Percentiles rank a stretch among this genome's conserved stretches.
phyloP scores from a whole-genome alignment of 106 monocot genomes.

The Phalaenopsis equestris region DNA sequence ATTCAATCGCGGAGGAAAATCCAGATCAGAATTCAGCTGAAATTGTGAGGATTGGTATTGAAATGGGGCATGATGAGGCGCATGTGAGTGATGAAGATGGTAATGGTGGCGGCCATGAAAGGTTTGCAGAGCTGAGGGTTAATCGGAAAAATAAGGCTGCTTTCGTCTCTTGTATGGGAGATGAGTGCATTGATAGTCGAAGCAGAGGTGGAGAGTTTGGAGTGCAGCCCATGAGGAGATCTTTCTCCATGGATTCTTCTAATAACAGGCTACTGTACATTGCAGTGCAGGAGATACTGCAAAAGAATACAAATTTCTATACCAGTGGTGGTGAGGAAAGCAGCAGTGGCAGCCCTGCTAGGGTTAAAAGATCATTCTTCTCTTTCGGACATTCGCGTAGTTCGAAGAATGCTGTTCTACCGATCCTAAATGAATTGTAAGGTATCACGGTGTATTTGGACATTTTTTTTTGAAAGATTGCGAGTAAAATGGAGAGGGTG shows the following conservation, averaged over 20 bases:
- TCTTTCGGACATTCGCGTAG: slow-evolving; percentile 36
- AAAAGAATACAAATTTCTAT: neutral
- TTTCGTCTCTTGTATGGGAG: slow-evolving; percentile 28
- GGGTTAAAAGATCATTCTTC: slow-evolving; percentile 40
- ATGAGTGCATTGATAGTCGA: slow-evolving; percentile 42
- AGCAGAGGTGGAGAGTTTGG: slow-evolving; percentile 27
- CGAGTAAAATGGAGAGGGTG: no score
- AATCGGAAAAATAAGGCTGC: slow-evolving; percentile 5
- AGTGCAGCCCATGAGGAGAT: slow-evolving; percentile 41
- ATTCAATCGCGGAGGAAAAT: neutral
- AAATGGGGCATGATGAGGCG: neutral
- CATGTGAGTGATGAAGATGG: neutral
- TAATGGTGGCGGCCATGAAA: neutral
- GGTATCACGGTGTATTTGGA: neutral
- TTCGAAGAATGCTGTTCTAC: slow-evolving; percentile 24
- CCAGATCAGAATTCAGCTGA: no score
- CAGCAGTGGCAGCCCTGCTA: neutral
- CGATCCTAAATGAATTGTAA: neutral
- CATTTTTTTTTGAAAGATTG: no score
- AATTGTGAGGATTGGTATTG: neutral
- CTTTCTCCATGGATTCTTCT: slow-evolving; percentile 47
- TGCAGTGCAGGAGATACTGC: slow-evolving; percentile 28
- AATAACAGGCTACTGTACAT: slow-evolving; percentile 26
- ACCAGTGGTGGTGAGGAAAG: slow-evolving; percentile 4
- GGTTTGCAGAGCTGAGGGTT: no score